These are phyloP conservation scores for Melampsora abietis-canadensis DNA, from an alignment of 1,284 basidiomycete genomes.

Conservation along the genomic window DNA sequence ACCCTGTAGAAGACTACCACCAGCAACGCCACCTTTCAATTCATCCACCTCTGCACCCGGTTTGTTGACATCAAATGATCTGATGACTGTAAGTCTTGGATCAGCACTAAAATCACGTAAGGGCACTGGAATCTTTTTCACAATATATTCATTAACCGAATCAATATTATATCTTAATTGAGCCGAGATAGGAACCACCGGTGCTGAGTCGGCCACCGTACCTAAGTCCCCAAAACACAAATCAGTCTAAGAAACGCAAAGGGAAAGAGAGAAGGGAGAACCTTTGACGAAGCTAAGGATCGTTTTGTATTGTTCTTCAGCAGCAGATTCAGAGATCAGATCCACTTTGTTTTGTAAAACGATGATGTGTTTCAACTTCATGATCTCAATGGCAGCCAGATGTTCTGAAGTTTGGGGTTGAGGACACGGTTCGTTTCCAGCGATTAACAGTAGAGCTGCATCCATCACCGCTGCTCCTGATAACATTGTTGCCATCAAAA, in stretches of 20 bases:
- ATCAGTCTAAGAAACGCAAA: not conserved
- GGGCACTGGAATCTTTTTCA: constrained; percentile 91
- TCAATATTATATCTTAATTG: constrained; percentile 99
- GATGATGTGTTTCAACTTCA: constrained; percentile 97
- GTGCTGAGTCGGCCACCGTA: constrained; percentile 91
- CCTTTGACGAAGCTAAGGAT: constrained; percentile 90
- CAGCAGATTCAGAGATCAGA: constrained; percentile 84
- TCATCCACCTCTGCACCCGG: constrained; percentile 95
- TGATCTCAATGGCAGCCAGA: constrained; percentile 96
- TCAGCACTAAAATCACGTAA: constrained; percentile 86
- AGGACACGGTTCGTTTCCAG: constrained; percentile 96
- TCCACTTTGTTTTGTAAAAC: constrained; percentile 98
- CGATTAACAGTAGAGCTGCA: constrained; percentile 88
- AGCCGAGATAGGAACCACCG: constrained; percentile 96
- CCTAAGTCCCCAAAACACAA: constrained; percentile 57
- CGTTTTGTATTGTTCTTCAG: constrained; percentile 87
- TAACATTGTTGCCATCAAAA: constrained; percentile 98
- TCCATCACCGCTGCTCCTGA: constrained; percentile 99
- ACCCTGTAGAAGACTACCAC: constrained; percentile 90
- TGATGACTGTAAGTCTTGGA: constrained; percentile 93
- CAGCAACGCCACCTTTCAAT: constrained; percentile 94
- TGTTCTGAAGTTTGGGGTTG: constrained; percentile 99
- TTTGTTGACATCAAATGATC: constrained; percentile 99
- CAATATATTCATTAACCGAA: constrained; percentile 98
- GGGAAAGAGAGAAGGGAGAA: constrained; percentile 50